Evolutionary conservation across 306 rosid species (phyloP), one percentile per base, ranked within the genome.

Genomic region (Inga oerstediana): DNA sequence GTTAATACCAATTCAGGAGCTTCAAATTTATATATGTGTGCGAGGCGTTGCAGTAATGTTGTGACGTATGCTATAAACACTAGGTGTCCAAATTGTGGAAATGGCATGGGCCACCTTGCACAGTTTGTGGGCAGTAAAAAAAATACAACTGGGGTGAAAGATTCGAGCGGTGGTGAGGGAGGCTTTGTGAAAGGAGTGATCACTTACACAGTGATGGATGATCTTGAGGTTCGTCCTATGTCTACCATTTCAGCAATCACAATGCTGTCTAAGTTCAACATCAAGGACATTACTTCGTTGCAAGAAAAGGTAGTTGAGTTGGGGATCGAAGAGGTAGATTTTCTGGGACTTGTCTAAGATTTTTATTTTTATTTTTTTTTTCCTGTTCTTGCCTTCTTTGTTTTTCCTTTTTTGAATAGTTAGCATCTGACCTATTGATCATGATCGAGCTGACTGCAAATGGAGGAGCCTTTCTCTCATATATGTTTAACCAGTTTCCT

Each of bases 151-250:
- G 19, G 4, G 0, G 58, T 0, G 20, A 3, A 51, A 51, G 20
- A 16, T 49, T 51, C 58, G 8, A 51, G 58, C 16, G 58, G 58
- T 51, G 20, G 3, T 27, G 30, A 27, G 7, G 58, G 39, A 39
- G 88, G 92, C 0, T 87, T 76, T 58, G 90, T 87, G 46, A 85
- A 83, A 65, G 89, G 70, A 8, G 75, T 83, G 0, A 81, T 83
- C 7, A 87, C 88, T 2, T 85, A 87, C 54, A 87, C 79, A 86
- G 88, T 85, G 30, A 89, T 77, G 86, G 90, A 87, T 81, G 91
- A 89, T 69, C 72, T 89, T 7, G 61, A 59, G 0, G 76, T 89
- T n/a, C 37, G 35, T 32, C 86, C 86, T 15, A 77, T 89, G 90
- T 87, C 92, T 34, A 73, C 65, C 22, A 86, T 85, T 34, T 87